A percentile compares a stretch with the other conserved stretches of the same genome.
These are phyloP conservation scores for Magnusiomyces tetraspermus DNA, from an alignment of 1,139 yeast genomes.

Conservation along the genomic window DNA sequence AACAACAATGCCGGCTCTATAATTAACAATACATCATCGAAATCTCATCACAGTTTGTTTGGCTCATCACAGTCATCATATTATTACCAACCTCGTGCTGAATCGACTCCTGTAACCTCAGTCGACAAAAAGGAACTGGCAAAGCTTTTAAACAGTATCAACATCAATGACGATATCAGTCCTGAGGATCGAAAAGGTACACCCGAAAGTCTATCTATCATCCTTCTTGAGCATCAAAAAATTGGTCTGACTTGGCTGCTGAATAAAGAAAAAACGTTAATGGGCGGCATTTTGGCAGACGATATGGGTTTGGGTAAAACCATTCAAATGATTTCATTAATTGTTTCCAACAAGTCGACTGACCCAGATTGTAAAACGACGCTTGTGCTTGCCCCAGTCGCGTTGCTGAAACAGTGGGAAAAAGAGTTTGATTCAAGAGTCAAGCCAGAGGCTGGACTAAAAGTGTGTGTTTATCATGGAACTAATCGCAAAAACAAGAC, in stretches of 20 bases:
- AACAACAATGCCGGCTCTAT: too few relatives aligned
- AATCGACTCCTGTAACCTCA: not conserved
- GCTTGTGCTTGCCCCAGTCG: slow-evolving; percentile 77
- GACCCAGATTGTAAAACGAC: slow-evolving; percentile 42
- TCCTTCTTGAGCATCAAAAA: slow-evolving; percentile 72
- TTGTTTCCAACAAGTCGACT: slow-evolving; percentile 45
- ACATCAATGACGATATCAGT: slow-evolving; percentile 43
- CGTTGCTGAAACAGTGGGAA: slow-evolving; percentile 76
- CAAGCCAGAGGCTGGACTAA: slow-evolving; percentile 40
- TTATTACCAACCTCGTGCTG: not conserved
- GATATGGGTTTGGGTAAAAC: slow-evolving; percentile 96
- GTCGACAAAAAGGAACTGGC: slow-evolving; percentile 36
- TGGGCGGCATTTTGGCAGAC: slow-evolving; percentile 83
- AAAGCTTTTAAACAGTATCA: slow-evolving; percentile 55
- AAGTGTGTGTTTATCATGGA: slow-evolving; percentile 57
- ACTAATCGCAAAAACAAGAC: slow-evolving; percentile 25
- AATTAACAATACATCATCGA: not conserved
- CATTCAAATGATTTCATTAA: slow-evolving; percentile 63
- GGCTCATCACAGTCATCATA: not conserved
- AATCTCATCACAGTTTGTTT: not conserved
- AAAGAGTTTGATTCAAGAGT: slow-evolving; percentile 60
- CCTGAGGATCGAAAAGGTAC: slow-evolving; percentile 50
- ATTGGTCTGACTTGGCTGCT: slow-evolving; percentile 77
- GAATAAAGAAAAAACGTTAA: slow-evolving; percentile 47
- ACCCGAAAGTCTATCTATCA: slow-evolving; percentile 58